Conservation (phyloP, 2,329 filamentous ascomycete genomes). For the Hypomyces rosellus region DNA sequence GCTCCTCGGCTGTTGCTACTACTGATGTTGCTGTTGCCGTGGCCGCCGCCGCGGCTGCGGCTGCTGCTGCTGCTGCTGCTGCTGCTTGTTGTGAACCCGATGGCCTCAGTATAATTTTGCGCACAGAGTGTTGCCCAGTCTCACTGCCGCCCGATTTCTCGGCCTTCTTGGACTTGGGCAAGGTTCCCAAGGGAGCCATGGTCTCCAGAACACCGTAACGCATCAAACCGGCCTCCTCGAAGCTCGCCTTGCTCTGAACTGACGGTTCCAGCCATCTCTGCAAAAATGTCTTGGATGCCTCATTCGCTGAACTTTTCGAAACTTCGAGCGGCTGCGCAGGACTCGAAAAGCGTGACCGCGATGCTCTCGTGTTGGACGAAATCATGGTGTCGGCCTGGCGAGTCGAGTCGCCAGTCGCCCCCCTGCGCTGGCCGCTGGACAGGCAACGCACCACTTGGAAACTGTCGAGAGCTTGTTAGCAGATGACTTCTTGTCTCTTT, state of each 20-base stretch:
- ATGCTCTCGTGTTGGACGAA: constrained; percentile 41
- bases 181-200: constrained; percentile 74
- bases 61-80: constrained; percentile 19
- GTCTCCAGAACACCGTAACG: constrained; percentile 71
- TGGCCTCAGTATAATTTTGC: constrained; percentile 42
- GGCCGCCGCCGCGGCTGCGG: constrained; percentile 14
- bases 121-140: constrained; percentile 22
- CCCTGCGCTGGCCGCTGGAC: constrained; percentile 16
- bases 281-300: constrained; percentile 44
- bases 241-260: constrained; percentile 60
- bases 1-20: no score
- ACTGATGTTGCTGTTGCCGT: constrained; percentile 20
- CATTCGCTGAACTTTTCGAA: constrained; percentile 28
- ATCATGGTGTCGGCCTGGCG: constrained; percentile 24
- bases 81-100: constrained; percentile 21
- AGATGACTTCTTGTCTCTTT: neutral
- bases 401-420: constrained; percentile 12
- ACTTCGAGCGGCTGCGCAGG: constrained; percentile 39
- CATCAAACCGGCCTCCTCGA: constrained; percentile 68
- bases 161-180: constrained; percentile 47
- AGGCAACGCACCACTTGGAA: constrained; percentile 26
- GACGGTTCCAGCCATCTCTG: constrained; percentile 53
- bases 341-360: constrained; percentile 53
- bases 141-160: constrained; percentile 30
- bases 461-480: constrained; percentile 16